These are phyloP conservation scores for Chaetomium sp. DNA, from an alignment of 2,329 filamentous ascomycete genomes.

Conservation along the genomic window DNA sequence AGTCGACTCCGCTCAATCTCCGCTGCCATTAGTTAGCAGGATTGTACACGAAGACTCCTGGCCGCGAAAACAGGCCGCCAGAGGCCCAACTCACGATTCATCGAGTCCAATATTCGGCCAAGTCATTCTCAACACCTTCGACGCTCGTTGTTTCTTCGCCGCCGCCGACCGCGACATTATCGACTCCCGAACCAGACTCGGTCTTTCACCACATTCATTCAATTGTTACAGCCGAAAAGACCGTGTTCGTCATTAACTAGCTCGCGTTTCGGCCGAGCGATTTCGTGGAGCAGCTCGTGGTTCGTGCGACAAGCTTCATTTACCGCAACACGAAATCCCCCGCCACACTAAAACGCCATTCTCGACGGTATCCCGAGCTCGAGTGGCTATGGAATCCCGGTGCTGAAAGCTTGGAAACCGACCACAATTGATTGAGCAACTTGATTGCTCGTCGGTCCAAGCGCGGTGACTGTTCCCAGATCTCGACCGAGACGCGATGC, in stretches of 20 bases:
- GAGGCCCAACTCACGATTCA: constrained; percentile 20
- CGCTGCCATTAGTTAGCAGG: constrained; percentile 21
- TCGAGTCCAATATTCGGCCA: background rate
- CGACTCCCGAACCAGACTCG: background rate
- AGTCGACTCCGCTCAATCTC: constrained; percentile 27
- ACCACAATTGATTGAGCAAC: constrained; percentile 30
- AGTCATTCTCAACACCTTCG: constrained; percentile 1
- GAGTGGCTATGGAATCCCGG: constrained; percentile 34
- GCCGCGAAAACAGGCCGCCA: constrained; percentile 26
- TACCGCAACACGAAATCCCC: constrained; percentile 23
- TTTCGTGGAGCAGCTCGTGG: background rate
- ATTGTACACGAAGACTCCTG: constrained; percentile 16
- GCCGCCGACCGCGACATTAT: constrained; percentile 3
- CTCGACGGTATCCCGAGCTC: constrained; percentile 12
- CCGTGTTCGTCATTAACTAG: background rate
- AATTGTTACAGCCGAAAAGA: background rate
- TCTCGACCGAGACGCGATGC: constrained; percentile 46
- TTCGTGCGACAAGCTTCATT: constrained; percentile 32
- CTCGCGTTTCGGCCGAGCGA: constrained; percentile 21
- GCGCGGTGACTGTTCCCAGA: constrained; percentile 13
- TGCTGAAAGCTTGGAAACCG: constrained; percentile 29
- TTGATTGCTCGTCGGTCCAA: constrained; percentile 27
- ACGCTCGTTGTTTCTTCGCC: constrained; percentile 16
- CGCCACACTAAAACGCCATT: constrained; percentile 20
- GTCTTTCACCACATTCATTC: constrained; percentile 22